phyloP scores from a whole-genome alignment of 106 monocot genomes.

The Iris macrosiphon region DNA sequence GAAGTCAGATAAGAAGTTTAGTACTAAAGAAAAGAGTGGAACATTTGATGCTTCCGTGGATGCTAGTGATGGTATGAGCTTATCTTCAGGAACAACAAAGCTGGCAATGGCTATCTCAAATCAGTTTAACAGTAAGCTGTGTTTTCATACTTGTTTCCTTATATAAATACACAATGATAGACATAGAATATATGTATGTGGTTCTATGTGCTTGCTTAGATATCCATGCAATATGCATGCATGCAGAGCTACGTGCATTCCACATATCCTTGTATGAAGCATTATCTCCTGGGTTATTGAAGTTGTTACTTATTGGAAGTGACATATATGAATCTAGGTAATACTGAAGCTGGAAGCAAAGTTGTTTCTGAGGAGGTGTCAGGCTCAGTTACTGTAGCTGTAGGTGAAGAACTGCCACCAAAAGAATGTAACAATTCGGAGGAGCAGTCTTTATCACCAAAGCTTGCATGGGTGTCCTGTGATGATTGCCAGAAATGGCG shows the following conservation, averaged over 20 bases:
- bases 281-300: no score
- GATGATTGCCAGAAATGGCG: constrained; percentile 96
- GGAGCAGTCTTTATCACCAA: constrained; percentile 27
- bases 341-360: constrained; percentile 8
- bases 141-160: no score
- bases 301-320: no score
- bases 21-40: constrained; percentile 10
- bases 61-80: constrained; percentile 6
- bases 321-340: no score
- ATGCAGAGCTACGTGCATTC: no score
- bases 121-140: constrained; percentile 25
- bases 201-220: no score
- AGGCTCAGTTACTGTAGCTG: constrained; percentile 7
- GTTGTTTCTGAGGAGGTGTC: constrained; percentile 13
- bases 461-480: constrained; percentile 78
- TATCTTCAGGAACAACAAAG: background rate
- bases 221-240: no score
- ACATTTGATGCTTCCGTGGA: constrained; percentile 3
- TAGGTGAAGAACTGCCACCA: constrained; percentile 10
- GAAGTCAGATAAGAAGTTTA: constrained; percentile 13
- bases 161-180: no score
- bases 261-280: no score
- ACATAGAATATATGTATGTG: no score
- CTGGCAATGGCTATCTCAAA: constrained; percentile 3
- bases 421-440: constrained; percentile 9